Evolutionary conservation across 306 rosid species (phyloP).

Genomic region (Morella rubra): DNA sequence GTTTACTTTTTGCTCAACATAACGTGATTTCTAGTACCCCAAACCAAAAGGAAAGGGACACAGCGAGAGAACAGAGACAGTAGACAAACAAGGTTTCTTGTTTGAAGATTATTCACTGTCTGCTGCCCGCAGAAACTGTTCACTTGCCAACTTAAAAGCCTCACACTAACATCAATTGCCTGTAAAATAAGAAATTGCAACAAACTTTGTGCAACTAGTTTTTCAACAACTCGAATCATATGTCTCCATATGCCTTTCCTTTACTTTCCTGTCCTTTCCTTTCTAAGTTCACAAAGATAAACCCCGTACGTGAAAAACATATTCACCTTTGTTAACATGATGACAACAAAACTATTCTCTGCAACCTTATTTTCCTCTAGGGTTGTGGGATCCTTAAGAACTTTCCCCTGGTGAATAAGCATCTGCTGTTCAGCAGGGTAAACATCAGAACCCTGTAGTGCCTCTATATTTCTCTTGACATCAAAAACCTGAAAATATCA

Average conservation of each 20-base stretch:
- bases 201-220: neutral
- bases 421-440: constrained; percentile 92
- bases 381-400: constrained; percentile 74
- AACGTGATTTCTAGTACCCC: neutral
- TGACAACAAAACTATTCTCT: constrained; percentile 85
- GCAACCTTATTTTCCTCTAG: constrained; percentile 80
- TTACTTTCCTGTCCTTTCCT: neutral
- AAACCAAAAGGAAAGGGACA: too few species aligned
- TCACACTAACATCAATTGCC: neutral
- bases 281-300: neutral
- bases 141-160: neutral
- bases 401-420: constrained; percentile 95
- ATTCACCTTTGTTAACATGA: constrained; percentile 87
- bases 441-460: constrained; percentile 66
- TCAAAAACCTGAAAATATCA: constrained; percentile 64
- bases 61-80: neutral
- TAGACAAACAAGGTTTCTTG: neutral
- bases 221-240: neutral
- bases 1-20: neutral
- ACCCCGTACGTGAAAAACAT: neutral
- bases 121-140: neutral
- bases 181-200: neutral
- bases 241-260: neutral
- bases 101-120: neutral
- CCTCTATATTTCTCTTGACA: constrained; percentile 81